Evolutionary conservation across 78 protist species (phyloP).

Genomic region (Chrysochromulina tobinii): DNA sequence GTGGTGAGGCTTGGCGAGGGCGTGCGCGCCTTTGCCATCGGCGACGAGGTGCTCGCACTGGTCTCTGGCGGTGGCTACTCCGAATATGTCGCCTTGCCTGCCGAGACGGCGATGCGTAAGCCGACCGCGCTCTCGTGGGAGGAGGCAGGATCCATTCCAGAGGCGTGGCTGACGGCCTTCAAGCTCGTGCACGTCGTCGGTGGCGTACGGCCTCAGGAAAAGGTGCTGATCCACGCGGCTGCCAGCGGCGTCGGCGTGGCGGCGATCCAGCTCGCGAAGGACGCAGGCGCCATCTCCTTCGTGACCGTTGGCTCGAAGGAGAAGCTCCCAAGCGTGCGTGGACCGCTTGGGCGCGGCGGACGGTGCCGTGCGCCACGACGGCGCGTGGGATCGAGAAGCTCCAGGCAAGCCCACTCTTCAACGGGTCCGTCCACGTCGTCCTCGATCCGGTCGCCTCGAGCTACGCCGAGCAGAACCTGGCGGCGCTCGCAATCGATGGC

Average conservation of each 20-base stretch:
- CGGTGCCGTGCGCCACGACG: neutral
- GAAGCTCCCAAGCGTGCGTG: slow-evolving; percentile 6
- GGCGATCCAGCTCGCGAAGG: slow-evolving; percentile 45
- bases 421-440: slow-evolving; percentile 5
- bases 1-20: neutral
- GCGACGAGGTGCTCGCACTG: slow-evolving; percentile 41
- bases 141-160: slow-evolving; percentile 73
- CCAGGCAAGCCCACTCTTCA: neutral
- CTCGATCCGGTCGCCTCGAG: slow-evolving; percentile 31
- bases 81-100: slow-evolving; percentile 57
- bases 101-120: slow-evolving; percentile 43
- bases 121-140: slow-evolving; percentile 55
- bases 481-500: slow-evolving; percentile 29
- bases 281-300: neutral
- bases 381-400: neutral
- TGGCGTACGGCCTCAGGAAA: slow-evolving; percentile 10
- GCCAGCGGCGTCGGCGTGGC: slow-evolving; percentile 62
- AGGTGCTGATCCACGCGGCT: slow-evolving; percentile 73
- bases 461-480: slow-evolving; percentile 20
- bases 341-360: neutral
- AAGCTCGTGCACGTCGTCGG: slow-evolving; percentile 46
- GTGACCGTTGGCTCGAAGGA: neutral
- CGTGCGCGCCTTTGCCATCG: neutral
- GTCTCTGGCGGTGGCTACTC: slow-evolving; percentile 53
- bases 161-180: slow-evolving; percentile 77